Evolutionary conservation across 2,329 filamentous ascomycete species (phyloP), one percentile per base, ranked within the genome.

Genomic region (Fusarium scirpi): DNA sequence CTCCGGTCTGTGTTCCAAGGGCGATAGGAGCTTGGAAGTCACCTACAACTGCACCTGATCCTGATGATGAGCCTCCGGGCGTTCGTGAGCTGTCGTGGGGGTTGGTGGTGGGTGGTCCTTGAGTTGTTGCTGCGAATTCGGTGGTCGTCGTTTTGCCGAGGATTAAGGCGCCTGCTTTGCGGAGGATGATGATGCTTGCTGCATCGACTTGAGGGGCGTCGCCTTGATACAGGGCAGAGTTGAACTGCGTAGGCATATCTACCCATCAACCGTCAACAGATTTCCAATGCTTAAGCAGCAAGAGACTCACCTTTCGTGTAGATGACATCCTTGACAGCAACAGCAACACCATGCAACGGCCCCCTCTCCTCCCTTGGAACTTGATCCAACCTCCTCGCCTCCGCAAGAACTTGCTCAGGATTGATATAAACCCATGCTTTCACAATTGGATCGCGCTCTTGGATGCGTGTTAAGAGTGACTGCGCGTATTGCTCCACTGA

Each of bases 1-100:
- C 89, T 3, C 85, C 87, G 0, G 89, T 92, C 74, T 91, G 89
- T 0, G 89, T 89, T 0, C 89, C 89, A 0, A 91, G 78, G 0
- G 78, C 84, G 11, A 91, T 73, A 0, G 88, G 85, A 0, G 83
- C 85, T 67, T 91, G 89, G 49, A 86, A 84, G 63, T 91, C 89
- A 6, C 80, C 89, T 2, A 91, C 88, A 0, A 87, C 89, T 0
- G 89, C 89, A 1, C 83, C 89, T 1, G 89, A 90, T 0, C 90
- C 89, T 0, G 87, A 88, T 0, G 88, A 90, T 0, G 89, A 91
- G n/a, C 89, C 89, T 2, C 89, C 89, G 0, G 89, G 89, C 0
- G 89, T 91, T 1, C 91, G 83, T 0, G 82, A 84, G 3, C 81
- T 76, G 72, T 92, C 90, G 62, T 92, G 92, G 0, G 89, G 86